A percentile compares a stretch with the other conserved stretches of the same genome.
These are phyloP conservation scores for Camellia sinensis DNA, from an alignment of 148 eudicot genomes.

Conservation along the genomic window DNA sequence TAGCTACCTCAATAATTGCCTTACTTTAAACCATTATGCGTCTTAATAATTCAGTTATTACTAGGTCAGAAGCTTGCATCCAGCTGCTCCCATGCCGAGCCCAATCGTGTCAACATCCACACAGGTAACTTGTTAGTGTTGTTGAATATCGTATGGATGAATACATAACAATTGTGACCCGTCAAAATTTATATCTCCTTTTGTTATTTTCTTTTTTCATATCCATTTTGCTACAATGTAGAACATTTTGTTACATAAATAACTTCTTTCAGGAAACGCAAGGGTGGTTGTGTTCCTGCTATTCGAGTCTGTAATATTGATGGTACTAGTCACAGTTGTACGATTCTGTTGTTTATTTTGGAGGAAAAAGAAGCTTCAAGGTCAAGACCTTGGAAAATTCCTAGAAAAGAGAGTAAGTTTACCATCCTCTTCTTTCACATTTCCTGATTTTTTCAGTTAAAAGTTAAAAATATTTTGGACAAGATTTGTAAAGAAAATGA, in stretches of 20 bases:
- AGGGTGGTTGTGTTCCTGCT: constrained; percentile 66
- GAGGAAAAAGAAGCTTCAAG: constrained; percentile 80
- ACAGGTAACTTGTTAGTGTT: constrained; percentile 47
- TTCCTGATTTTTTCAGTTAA: not conserved
- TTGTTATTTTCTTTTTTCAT: too few relatives aligned
- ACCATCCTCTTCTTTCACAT: not conserved
- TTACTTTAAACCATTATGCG: not conserved
- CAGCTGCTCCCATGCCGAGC: constrained; percentile 56
- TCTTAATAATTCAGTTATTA: not conserved
- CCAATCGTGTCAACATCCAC: constrained; percentile 53
- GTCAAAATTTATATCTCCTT: not conserved
- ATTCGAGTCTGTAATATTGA: constrained; percentile 52
- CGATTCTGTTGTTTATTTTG: constrained; percentile 84
- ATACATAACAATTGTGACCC: not conserved
- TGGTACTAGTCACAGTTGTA: constrained; percentile 47
- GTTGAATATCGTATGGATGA: not conserved
- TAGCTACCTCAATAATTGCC: not conserved
- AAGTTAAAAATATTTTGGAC: not conserved
- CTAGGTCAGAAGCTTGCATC: constrained; percentile 68
- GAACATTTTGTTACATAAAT: not conserved
- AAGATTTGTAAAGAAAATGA: not conserved
- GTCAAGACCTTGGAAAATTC: constrained; percentile 67
- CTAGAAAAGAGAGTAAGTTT: constrained; percentile 82
- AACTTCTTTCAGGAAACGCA: constrained; percentile 56
- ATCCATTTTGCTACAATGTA: not conserved